These are phyloP conservation scores for Chenopodium album DNA, from an alignment of 148 eudicot species.

Conservation along the genomic window DNA sequence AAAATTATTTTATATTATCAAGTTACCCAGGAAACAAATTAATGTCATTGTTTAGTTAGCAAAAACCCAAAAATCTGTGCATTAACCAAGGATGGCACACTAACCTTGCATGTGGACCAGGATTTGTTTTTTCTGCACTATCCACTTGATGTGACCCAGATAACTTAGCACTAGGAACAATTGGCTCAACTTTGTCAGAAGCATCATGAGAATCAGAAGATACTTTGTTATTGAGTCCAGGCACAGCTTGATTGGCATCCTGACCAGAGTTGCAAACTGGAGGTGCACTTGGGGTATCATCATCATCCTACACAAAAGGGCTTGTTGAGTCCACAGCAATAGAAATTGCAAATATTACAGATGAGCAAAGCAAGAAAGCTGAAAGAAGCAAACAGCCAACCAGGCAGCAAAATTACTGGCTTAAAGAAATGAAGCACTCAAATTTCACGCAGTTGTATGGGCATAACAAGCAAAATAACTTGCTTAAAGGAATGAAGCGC, in stretches of 20 bases:
- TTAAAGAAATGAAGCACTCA: too few species aligned
- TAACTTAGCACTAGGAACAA: conserved; percentile 19
- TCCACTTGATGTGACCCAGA: conserved; percentile 28
- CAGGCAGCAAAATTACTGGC: too few species aligned
- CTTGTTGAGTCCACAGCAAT: not conserved
- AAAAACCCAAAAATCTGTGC: conserved; percentile 34
- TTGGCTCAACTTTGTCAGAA: conserved; percentile 23
- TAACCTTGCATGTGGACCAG: conserved; percentile 50
- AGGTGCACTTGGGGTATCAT: conserved; percentile 83
- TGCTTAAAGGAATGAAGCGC: too few species aligned
- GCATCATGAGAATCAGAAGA: conserved; percentile 29
- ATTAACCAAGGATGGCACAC: conserved; percentile 14
- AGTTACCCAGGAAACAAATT: not conserved
- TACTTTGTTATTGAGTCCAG: conserved; percentile 22
- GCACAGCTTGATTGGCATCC: conserved; percentile 36
- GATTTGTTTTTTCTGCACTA: conserved; percentile 24
- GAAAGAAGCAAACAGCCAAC: not conserved
- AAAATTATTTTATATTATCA: not conserved
- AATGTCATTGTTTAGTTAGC: conserved; percentile 20
- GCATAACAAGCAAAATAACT: too few species aligned
- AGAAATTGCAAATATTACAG: not conserved
- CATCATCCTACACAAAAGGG: conserved; percentile 32
- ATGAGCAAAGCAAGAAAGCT: not conserved
- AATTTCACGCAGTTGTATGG: too few species aligned
- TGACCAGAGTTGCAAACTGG: conserved; percentile 48